Conservation (phyloP, 2,329 filamentous ascomycete species). For the Bipolaris victoriae region DNA sequence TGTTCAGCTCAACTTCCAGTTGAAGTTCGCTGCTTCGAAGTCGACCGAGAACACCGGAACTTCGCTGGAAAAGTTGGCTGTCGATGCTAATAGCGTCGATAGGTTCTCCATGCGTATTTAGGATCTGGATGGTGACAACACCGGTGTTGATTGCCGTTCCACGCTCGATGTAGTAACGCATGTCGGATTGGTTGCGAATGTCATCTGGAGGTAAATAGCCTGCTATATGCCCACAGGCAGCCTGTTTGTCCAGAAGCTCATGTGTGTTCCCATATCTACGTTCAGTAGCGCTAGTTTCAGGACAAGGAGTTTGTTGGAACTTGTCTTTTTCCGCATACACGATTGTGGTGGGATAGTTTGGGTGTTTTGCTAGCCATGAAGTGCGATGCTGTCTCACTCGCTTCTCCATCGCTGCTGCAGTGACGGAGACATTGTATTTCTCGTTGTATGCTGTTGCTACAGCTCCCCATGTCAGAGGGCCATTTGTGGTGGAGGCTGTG, state of each 20-base stretch:
- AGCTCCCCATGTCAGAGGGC: slow-evolving; percentile 7
- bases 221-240: not conserved
- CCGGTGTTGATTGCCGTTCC: not conserved
- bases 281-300: not conserved
- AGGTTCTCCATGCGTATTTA: not conserved
- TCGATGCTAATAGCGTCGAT: not conserved
- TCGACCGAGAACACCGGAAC: not conserved
- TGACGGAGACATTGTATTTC: slow-evolving; percentile 6
- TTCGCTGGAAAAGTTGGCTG: slow-evolving; percentile 1
- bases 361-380: slow-evolving; percentile 10
- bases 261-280: not conserved
- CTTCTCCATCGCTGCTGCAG: slow-evolving; percentile 20
- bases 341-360: slow-evolving; percentile 12
- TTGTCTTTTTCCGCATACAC: slow-evolving; percentile 12
- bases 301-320: not conserved
- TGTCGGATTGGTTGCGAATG: slow-evolving; percentile 11
- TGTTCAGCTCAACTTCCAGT: slow-evolving; percentile 1
- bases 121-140: slow-evolving; percentile 2
- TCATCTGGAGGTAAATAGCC: slow-evolving; percentile 14
- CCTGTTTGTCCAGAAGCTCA: not conserved
- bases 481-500: slow-evolving; percentile 13
- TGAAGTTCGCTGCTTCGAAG: not conserved
- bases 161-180: slow-evolving; percentile 4
- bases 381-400: slow-evolving; percentile 13
- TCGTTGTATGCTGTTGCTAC: slow-evolving; percentile 19